Conservation (phyloP, 2,329 filamentous ascomycete species). For the Talaromyces sp. region DNA sequence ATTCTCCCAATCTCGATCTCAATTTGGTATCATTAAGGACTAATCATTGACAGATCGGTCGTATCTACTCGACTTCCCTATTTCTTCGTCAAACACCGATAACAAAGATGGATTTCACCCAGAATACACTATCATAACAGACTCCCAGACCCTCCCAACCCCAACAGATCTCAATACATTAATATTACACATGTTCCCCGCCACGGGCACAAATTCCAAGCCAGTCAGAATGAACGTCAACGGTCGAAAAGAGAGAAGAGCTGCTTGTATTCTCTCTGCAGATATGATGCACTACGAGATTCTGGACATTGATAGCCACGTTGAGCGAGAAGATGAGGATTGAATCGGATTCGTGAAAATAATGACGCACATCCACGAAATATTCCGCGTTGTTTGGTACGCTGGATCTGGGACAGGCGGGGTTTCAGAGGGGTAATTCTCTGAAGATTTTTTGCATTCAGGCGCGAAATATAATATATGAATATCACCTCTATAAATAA, state of each 20-base stretch:
- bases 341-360: background rate
- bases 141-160: constrained; percentile 15
- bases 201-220: constrained; percentile 42
- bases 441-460: background rate
- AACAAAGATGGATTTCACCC: background rate
- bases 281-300: constrained; percentile 55
- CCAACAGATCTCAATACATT: constrained; percentile 25
- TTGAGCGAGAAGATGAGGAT: constrained; percentile 27
- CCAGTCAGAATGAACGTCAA: constrained; percentile 55
- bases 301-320: constrained; percentile 53
- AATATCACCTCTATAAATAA: too few relatives aligned
- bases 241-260: constrained; percentile 52
- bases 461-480: background rate
- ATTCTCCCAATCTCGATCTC: background rate
- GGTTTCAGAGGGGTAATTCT: constrained; percentile 8
- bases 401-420: background rate
- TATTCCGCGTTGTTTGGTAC: background rate
- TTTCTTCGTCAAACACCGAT: constrained; percentile 8
- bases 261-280: constrained; percentile 54
- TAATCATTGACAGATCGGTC: constrained; percentile 21
- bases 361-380: background rate
- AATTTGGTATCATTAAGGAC: background rate
- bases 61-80: constrained; percentile 36
- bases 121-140: background rate
- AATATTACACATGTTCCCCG: constrained; percentile 49